Evolutionary conservation across 768 basidiomycete species (phyloP).

Genomic region (Naematelia encephala): DNA sequence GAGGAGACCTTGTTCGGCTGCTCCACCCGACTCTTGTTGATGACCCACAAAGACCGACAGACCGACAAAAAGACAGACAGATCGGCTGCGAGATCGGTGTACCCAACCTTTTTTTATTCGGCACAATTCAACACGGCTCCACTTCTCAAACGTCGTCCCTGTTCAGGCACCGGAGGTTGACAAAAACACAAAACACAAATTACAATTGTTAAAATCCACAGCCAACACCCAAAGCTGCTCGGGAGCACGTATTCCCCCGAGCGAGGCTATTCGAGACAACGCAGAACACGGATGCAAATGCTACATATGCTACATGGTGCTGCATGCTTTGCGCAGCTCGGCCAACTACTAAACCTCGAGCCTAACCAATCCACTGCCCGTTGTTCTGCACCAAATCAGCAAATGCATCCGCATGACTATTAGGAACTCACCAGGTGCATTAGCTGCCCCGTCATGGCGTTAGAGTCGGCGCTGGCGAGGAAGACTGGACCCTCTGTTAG

Average conservation of each 20-base stretch:
- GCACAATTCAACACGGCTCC: too few species aligned
- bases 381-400: conserved; percentile 34
- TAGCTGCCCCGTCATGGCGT: conserved; percentile 46
- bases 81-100: too few species aligned
- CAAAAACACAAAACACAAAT: too few species aligned
- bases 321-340: not conserved
- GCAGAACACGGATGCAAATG: too few species aligned
- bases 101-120: too few species aligned
- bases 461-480: conserved; percentile 37
- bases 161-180: too few species aligned
- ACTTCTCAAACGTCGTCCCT: too few species aligned
- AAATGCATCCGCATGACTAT: not conserved
- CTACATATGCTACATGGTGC: not conserved
- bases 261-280: too few species aligned
- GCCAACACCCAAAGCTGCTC: too few species aligned
- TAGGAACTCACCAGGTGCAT: conserved; percentile 44
- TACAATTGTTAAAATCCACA: too few species aligned
- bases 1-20: not conserved
- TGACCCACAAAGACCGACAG: not conserved
- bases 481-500: conserved; percentile 16
- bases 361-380: conserved; percentile 47
- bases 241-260: too few species aligned
- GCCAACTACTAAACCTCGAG: not conserved
- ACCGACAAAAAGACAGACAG: too few species aligned
- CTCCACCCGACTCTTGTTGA: not conserved